A percentile compares a stretch with the other conserved stretches of the same genome.
Evolutionary conservation across 257 asterid species (phyloP).

Genomic region (Jaltomata sinuosa): DNA sequence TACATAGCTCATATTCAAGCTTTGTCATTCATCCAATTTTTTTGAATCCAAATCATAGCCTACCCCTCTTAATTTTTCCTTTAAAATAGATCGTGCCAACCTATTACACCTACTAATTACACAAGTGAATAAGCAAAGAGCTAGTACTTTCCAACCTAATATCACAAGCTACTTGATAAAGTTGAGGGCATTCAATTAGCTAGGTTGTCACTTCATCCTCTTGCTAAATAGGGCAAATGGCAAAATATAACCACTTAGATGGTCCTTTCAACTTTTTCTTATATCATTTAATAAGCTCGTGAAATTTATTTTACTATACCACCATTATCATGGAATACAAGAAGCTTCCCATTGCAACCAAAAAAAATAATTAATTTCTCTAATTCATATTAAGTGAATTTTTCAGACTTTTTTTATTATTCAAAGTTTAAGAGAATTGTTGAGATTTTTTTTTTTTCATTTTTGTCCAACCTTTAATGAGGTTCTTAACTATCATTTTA

Average conservation of each 20-base stretch:
- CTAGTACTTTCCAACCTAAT: background rate
- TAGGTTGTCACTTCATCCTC: background rate
- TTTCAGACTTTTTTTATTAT: too few species aligned
- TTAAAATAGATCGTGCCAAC: background rate
- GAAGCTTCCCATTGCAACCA: background rate
- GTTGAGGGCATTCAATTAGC: background rate
- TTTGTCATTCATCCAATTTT: background rate
- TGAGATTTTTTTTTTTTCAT: too few species aligned
- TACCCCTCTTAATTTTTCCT: too few species aligned
- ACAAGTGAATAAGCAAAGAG: background rate
- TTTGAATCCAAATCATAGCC: too few species aligned
- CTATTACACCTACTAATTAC: background rate
- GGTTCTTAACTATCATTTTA: too few species aligned
- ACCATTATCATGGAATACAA: background rate
- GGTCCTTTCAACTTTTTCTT: background rate
- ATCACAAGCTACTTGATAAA: background rate
- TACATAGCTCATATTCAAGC: too few species aligned
- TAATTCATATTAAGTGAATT: too few species aligned
- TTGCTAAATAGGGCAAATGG: background rate
- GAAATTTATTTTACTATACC: background rate
- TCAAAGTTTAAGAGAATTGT: too few species aligned
- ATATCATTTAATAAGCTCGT: background rate
- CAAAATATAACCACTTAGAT: background rate
- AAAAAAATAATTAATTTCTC: too few species aligned
- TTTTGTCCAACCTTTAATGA: too few species aligned